Evolutionary conservation across 2,329 filamentous ascomycete species (phyloP).

Genomic region (Zopfia rhizophila): DNA sequence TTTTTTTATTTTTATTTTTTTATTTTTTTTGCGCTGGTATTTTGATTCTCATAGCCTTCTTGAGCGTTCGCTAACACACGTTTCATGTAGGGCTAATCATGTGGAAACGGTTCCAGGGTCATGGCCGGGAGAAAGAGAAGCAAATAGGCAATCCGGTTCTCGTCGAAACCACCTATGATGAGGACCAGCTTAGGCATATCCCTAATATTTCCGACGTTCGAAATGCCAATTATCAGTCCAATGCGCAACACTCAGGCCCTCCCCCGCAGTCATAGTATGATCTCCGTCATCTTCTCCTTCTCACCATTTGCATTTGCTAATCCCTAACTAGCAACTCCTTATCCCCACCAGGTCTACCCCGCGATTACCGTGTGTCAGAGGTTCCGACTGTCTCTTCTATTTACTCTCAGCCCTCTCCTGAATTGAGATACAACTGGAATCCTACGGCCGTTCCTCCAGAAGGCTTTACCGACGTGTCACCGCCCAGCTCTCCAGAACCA

Average conservation of each 20-base stretch:
- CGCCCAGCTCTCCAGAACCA: slow-evolving; percentile 52
- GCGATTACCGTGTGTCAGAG: slow-evolving; percentile 38
- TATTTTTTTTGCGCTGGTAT: slow-evolving; percentile 1
- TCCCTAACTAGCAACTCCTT: slow-evolving; percentile 27
- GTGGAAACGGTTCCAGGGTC: slow-evolving; percentile 65
- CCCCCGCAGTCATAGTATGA: slow-evolving; percentile 15
- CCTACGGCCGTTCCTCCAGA: slow-evolving; percentile 28
- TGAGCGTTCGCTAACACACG: slow-evolving; percentile 35
- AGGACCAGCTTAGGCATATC: slow-evolving; percentile 54
- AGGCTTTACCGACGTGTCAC: slow-evolving; percentile 48
- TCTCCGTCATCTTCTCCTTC: slow-evolving; percentile 6
- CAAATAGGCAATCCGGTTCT: slow-evolving; percentile 58
- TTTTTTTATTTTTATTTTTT: slow-evolving; percentile 1
- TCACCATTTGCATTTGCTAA: slow-evolving; percentile 11
- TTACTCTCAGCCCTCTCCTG: slow-evolving; percentile 68
- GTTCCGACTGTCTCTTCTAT: slow-evolving; percentile 63
- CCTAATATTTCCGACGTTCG: slow-evolving; percentile 42
- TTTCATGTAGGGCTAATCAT: slow-evolving; percentile 52
- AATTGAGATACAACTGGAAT: slow-evolving; percentile 34
- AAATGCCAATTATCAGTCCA: slow-evolving; percentile 37
- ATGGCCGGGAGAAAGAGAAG: slow-evolving; percentile 54
- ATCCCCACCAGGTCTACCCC: slow-evolving; percentile 31
- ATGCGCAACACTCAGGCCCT: slow-evolving; percentile 23
- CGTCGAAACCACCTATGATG: slow-evolving; percentile 58
- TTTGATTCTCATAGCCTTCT: slow-evolving; percentile 1